phyloP scores from a whole-genome alignment of 148 eudicot species.

The Beta vulgaris region DNA sequence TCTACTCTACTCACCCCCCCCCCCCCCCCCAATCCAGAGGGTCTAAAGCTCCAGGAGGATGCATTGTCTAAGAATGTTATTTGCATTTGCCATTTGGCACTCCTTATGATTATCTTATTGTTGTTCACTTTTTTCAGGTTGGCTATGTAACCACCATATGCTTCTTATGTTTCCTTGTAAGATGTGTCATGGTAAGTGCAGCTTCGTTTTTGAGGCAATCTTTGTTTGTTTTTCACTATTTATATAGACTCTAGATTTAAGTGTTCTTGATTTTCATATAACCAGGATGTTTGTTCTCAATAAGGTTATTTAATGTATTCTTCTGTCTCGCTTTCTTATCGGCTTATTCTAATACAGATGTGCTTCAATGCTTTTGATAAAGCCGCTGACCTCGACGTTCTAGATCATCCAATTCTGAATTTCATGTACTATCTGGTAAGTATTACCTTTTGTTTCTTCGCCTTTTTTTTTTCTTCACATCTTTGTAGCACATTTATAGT shows the following conservation, averaged over 20 bases:
- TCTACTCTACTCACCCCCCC: not conserved
- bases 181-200: conserved; percentile 86
- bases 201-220: not conserved
- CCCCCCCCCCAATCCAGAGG: no score
- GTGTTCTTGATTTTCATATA: no score
- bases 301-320: not conserved
- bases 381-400: conserved; percentile 78
- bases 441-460: not conserved
- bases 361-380: conserved; percentile 85
- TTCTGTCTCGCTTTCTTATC: not conserved
- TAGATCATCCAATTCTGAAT: conserved; percentile 80
- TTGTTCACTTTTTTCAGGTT: conserved; percentile 28
- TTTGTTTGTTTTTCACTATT: conserved; percentile 11
- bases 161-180: conserved; percentile 77
- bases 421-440: conserved; percentile 79
- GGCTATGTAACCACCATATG: conserved; percentile 94
- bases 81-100: not conserved
- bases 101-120: not conserved
- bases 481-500: not conserved
- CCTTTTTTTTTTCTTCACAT: not conserved
- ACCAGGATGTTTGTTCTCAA: not conserved
- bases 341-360: conserved; percentile 48
- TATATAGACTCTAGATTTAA: no score
- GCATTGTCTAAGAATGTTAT: not conserved
- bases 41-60: not conserved